Percentiles rank a stretch among this genome's conserved stretches.
Conservation (phyloP, 306 rosid genomes). For the Vachellia collinsii region DNA sequence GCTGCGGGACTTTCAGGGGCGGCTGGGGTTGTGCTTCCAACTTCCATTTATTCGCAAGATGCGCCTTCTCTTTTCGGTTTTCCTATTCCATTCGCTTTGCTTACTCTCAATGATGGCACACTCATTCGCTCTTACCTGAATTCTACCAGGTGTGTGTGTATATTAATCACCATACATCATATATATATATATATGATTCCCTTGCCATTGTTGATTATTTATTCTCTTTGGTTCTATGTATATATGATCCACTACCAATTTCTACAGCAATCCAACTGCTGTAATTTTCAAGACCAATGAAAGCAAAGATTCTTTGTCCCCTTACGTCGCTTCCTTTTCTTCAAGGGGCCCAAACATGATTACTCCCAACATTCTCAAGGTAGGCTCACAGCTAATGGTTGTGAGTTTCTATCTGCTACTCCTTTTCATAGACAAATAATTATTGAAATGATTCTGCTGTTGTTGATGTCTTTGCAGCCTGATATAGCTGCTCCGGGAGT, state of each 20-base stretch:
- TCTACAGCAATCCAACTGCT: constrained; percentile 42
- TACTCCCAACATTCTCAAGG: constrained; percentile 48
- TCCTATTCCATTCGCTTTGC: not conserved
- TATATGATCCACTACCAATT: not conserved
- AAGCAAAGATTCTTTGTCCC: constrained; percentile 38
- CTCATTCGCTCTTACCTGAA: not conserved
- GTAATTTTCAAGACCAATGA: constrained; percentile 36
- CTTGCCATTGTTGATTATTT: not conserved
- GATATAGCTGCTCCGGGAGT: constrained; percentile 47
- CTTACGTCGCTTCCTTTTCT: constrained; percentile 38
- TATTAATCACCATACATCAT: not conserved
- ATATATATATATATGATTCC: not conserved
- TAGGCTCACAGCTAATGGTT: not conserved
- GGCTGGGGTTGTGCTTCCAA: not conserved
- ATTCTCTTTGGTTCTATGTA: not conserved
- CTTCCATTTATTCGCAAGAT: not conserved
- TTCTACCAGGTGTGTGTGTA: not conserved
- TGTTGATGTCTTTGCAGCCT: constrained; percentile 19
- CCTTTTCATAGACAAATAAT: not conserved
- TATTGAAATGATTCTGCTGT: not conserved
- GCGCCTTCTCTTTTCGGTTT: not conserved
- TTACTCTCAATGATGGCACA: not conserved
- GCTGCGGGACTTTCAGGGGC: not conserved
- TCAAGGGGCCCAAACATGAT: constrained; percentile 55
- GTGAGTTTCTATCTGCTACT: too few species aligned